Conservation (phyloP, 192 early-diverging fungal species). For the Coemansia sp. region DNA sequence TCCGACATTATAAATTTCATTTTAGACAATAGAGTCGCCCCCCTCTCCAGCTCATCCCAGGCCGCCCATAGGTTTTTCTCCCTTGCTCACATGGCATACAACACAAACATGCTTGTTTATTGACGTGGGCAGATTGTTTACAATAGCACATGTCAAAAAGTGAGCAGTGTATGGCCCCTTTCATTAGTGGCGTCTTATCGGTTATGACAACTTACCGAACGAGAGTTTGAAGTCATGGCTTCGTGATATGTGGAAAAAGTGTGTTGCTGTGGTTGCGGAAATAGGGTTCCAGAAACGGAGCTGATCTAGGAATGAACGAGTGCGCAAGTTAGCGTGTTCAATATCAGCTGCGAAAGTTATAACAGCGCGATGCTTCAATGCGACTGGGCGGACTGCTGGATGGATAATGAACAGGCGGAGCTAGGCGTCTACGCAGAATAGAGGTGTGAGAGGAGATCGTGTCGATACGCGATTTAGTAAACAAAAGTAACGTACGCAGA, state of each 20-base stretch:
- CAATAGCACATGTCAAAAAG: neutral
- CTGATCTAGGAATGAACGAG: neutral
- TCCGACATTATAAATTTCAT: neutral
- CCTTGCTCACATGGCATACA: neutral
- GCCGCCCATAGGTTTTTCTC: no score
- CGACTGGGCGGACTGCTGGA: neutral
- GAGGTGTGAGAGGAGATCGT: neutral
- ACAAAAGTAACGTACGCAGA: neutral
- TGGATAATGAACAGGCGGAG: neutral
- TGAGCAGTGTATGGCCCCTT: no score
- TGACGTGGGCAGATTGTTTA: neutral
- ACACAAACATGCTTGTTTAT: neutral
- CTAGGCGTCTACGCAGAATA: neutral
- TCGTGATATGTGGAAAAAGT: constrained; percentile 4
- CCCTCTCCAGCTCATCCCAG: no score
- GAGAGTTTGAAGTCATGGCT: constrained; percentile 17
- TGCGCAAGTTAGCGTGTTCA: neutral
- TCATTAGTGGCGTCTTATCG: neutral
- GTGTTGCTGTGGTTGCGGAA: neutral
- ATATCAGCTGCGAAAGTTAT: neutral
- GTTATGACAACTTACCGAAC: constrained; percentile 26
- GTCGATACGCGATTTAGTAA: constrained; percentile 4
- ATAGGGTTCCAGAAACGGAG: neutral
- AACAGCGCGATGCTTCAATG: neutral
- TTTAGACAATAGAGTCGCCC: neutral